Percentiles rank a stretch among this genome's conserved stretches.
These are phyloP conservation scores for Tripterygium wilfordii DNA, from an alignment of 177 flowering plant species.

Conservation along the genomic window DNA sequence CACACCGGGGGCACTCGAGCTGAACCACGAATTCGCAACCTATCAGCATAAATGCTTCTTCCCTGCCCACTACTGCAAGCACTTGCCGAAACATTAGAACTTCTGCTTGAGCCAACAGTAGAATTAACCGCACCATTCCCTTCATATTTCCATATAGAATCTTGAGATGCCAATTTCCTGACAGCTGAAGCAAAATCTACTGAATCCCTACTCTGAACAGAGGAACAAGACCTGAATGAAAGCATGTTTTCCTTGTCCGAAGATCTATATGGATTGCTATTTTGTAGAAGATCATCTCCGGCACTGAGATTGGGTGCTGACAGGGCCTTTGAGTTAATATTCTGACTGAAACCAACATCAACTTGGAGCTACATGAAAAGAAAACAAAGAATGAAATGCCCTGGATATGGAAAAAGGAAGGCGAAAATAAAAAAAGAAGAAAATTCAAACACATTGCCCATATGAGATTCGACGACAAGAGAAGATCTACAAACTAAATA, in stretches of 20 bases:
- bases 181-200: conserved; percentile 92
- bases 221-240: conserved; percentile 50
- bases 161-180: conserved; percentile 73
- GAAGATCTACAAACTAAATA: too few relatives aligned
- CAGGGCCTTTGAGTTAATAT: conserved; percentile 48
- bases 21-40: conserved; percentile 55
- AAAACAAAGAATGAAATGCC: too few relatives aligned
- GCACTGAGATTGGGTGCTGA: conserved; percentile 77
- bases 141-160: conserved; percentile 81
- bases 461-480: too few relatives aligned
- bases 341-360: conserved; percentile 69
- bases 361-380: conserved; percentile 77
- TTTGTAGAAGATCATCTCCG: conserved; percentile 56
- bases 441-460: too few relatives aligned
- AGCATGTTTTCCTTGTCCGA: conserved; percentile 60
- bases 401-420: too few relatives aligned
- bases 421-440: too few relatives aligned
- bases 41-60: conserved; percentile 52
- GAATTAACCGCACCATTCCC: conserved; percentile 54
- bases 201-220: conserved; percentile 50
- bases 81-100: conserved; percentile 52
- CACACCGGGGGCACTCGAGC: conserved; percentile 70
- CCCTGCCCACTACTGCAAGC: conserved; percentile 51
- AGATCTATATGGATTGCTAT: conserved; percentile 43
- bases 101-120: conserved; percentile 73